Evolutionary conservation across 768 basidiomycete species (phyloP), one percentile per base, ranked within the genome.

Genomic region (Trametes elegans): DNA sequence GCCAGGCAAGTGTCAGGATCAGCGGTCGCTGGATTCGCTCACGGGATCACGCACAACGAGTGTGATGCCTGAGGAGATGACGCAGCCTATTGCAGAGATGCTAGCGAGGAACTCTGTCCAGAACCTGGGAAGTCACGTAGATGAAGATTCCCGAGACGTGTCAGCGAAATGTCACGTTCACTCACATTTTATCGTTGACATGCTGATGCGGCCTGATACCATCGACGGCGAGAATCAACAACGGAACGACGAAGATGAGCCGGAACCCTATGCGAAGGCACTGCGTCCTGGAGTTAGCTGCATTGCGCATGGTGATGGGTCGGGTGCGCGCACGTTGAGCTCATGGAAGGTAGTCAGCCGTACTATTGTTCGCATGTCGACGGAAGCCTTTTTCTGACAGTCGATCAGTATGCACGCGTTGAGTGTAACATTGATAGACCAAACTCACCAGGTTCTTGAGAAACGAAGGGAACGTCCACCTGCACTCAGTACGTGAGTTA

Each of bases 331-430:
- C 59, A 92, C 90, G 61, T 93, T 93, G 35, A 92, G 70, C 63
- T 93, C 88, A 35, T 88, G 86, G 64, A 89, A 93, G 59, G 85
- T 91, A 31, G 85, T 85, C 45, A 93, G 70, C 19, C 89, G 82
- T 19, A 88, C 77, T 42, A 92, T 76, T 3, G 85, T 89, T 27
- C 62, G 73, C 16, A 62, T 76, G 48, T 92, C 90, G 8, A 89
- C 84, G 7, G 80, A 81, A 64, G 86, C 79, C 14, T 61, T 62
- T 64, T 78, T 79, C 87, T 90, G 61, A n/a, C 14, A 8, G 5
- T n/a, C 18, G 1, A 18, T 40, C 7, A 59, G 49, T 34, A 11
- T 38, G 34, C 31, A 14, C 13, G 26, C 27, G 23, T 14, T 9
- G 10, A 16, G 14, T 9, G 11, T 26, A 9, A 11, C n/a, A n/a